Evolutionary conservation across 73 alveolate species (phyloP).

Genomic region (Loxodes magnus): DNA sequence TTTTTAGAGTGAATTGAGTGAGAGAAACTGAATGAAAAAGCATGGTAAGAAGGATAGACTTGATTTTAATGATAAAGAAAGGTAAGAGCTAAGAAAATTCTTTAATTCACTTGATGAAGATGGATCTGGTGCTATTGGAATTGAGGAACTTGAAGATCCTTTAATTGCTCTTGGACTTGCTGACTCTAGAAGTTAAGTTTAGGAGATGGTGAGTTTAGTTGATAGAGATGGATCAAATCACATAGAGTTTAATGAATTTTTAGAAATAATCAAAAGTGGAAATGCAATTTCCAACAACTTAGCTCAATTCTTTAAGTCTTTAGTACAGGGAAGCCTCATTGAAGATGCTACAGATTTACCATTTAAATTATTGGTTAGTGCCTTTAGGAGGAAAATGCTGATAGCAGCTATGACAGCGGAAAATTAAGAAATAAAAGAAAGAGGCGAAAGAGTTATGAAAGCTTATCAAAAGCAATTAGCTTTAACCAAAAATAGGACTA

Average conservation of each 20-base stretch:
- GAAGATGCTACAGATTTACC: constrained; percentile 28
- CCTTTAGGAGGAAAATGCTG: constrained; percentile 37
- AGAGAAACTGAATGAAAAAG: constrained; percentile 45
- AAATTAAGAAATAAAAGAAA: not conserved
- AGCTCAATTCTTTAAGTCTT: constrained; percentile 4
- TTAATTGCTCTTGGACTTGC: constrained; percentile 87
- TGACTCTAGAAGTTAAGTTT: constrained; percentile 72
- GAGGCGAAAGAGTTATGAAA: constrained; percentile 15
- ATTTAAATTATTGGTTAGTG: constrained; percentile 34
- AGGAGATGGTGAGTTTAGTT: constrained; percentile 60
- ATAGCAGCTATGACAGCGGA: constrained; percentile 4
- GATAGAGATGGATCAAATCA: constrained; percentile 85
- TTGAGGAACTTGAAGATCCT: constrained; percentile 90
- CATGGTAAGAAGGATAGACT: constrained; percentile 44
- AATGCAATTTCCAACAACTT: constrained; percentile 8
- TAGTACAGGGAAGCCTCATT: constrained; percentile 9
- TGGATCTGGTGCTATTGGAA: constrained; percentile 85
- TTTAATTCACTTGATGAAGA: constrained; percentile 72
- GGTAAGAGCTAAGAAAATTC: constrained; percentile 42
- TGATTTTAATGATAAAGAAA: constrained; percentile 45
- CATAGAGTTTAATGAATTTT: constrained; percentile 86
- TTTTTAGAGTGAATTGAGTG: constrained; percentile 12
- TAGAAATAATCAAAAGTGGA: constrained; percentile 69
- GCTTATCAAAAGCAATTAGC: constrained; percentile 2
- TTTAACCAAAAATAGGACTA: not conserved